Percentiles rank a stretch among this genome's conserved stretches.
Evolutionary conservation across 1,139 yeast species (phyloP).

Genomic region (Hyphopichia buzzinii): DNA sequence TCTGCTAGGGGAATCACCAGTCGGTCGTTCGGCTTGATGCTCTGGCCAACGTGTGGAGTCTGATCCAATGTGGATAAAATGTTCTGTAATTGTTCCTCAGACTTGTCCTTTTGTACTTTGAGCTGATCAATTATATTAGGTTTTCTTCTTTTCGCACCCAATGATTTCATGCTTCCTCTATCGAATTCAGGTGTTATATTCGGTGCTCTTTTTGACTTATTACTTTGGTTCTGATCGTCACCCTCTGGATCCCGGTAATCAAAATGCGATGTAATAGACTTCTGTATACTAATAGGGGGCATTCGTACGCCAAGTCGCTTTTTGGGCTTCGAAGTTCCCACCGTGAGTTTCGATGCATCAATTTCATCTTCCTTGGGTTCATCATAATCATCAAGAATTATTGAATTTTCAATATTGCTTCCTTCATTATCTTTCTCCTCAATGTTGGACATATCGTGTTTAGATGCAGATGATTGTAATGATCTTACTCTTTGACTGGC

Average conservation of each 20-base stretch:
- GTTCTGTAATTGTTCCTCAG: conserved; percentile 2
- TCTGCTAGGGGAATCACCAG: conserved; percentile 7
- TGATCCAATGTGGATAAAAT: background rate
- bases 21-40: background rate
- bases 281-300: background rate
- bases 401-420: background rate
- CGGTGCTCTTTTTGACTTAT: background rate
- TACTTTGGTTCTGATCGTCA: background rate
- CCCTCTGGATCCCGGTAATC: conserved; percentile 3
- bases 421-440: background rate
- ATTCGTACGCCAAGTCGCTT: background rate
- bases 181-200: conserved; percentile 1
- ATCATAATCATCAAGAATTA: conserved; percentile 1
- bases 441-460: background rate
- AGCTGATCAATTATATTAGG: conserved; percentile 14
- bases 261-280: conserved; percentile 2
- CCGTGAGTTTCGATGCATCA: background rate
- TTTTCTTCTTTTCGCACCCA: conserved; percentile 15
- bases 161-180: conserved; percentile 8
- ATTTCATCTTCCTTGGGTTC: background rate
- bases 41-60: background rate
- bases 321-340: no score
- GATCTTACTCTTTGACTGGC: conserved; percentile 5
- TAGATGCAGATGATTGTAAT: background rate
- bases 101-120: conserved; percentile 8